phyloP scores from a whole-genome alignment of 2,329 filamentous ascomycete species.

The Colletotrichum camelliae region DNA sequence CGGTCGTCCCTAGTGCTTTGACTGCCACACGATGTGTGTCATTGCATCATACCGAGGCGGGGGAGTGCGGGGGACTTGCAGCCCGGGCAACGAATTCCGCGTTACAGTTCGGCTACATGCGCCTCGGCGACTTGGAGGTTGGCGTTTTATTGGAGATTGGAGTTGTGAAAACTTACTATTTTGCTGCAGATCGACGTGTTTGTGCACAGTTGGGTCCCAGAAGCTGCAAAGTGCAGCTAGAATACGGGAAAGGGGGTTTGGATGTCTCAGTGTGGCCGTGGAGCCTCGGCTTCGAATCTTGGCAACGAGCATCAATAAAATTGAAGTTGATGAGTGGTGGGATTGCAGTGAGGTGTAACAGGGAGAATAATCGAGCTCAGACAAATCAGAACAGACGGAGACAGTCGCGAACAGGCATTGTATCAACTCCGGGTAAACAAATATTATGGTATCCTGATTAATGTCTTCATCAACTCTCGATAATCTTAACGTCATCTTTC shows the following conservation, averaged over 20 bases:
- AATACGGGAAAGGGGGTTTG: background rate
- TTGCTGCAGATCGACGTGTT: background rate
- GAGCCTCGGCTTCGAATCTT: background rate
- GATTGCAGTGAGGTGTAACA: background rate
- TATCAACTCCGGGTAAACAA: background rate
- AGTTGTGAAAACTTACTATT: background rate
- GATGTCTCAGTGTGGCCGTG: background rate
- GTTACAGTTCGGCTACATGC: background rate
- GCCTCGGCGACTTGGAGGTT: background rate
- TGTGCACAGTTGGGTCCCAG: background rate
- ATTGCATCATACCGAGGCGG: constrained; percentile 19
- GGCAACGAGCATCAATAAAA: background rate
- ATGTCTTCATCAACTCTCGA: background rate
- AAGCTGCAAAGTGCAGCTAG: background rate
- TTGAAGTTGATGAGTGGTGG: background rate
- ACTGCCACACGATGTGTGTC: background rate
- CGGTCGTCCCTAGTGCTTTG: background rate
- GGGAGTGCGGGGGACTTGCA: constrained; percentile 12
- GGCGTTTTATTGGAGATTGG: background rate
- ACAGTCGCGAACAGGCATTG: background rate
- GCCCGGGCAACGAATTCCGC: constrained; percentile 17
- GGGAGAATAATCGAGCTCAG: background rate
- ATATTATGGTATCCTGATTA: background rate
- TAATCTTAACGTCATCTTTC: background rate
- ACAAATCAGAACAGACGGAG: background rate